These are phyloP conservation scores for Gossypium thurberi DNA, from an alignment of 345 rosid genomes.

Conservation along the genomic window DNA sequence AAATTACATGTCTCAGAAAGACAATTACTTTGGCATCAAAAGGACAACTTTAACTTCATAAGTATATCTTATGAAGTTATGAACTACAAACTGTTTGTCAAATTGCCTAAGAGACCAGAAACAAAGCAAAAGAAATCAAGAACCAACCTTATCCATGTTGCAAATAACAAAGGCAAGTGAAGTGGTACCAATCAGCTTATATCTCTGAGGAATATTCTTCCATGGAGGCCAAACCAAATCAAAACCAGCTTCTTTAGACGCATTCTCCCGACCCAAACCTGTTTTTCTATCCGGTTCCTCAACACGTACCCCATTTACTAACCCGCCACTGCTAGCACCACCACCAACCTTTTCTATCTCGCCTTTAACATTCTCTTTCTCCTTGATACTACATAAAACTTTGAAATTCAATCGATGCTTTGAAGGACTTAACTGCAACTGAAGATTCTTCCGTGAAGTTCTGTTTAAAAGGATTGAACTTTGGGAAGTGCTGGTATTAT, in stretches of 20 bases:
- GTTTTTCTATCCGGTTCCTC: constrained; percentile 26
- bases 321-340: constrained; percentile 16
- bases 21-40: not conserved
- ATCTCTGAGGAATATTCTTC: constrained; percentile 69
- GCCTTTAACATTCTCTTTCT: constrained; percentile 46
- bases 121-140: not conserved
- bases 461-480: constrained; percentile 27
- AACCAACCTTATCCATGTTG: constrained; percentile 84
- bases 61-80: not conserved
- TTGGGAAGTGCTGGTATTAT: constrained; percentile 18
- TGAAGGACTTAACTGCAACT: constrained; percentile 13
- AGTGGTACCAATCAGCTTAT: constrained; percentile 76
- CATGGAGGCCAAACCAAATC: constrained; percentile 74
- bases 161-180: constrained; percentile 91
- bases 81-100: not conserved
- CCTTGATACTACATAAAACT: constrained; percentile 50
- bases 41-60: not conserved
- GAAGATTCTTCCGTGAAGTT: constrained; percentile 14
- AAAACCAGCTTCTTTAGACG: constrained; percentile 34
- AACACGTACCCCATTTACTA: constrained; percentile 25
- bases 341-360: constrained; percentile 22
- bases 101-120: constrained; percentile 10
- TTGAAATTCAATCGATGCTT: constrained; percentile 28
- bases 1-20: no score
- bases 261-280: constrained; percentile 16